Evolutionary conservation across 352 stramenopile species (phyloP).

Genomic region (Globisporangium splendens): DNA sequence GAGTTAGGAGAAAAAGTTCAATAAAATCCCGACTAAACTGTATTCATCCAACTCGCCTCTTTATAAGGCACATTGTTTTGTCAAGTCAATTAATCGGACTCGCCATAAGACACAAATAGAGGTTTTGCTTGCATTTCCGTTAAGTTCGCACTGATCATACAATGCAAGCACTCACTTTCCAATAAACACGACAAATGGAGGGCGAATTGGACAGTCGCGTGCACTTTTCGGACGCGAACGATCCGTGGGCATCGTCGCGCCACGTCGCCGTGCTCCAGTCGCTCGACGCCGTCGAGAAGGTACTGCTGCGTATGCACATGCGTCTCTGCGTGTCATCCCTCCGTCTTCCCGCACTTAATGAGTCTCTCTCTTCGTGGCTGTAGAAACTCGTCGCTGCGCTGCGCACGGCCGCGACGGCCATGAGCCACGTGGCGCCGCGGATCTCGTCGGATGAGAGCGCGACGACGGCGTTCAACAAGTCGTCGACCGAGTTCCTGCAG

Average conservation of each 20-base stretch:
- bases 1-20: too few relatives aligned
- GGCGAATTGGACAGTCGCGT: slow-evolving; percentile 66
- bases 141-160: too few relatives aligned
- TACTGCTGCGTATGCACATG: slow-evolving; percentile 15
- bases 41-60: too few relatives aligned
- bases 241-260: slow-evolving; percentile 65
- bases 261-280: slow-evolving; percentile 76
- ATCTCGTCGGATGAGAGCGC: slow-evolving; percentile 63
- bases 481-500: slow-evolving; percentile 83
- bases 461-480: slow-evolving; percentile 67
- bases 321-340: neutral
- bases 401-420: slow-evolving; percentile 59
- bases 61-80: too few relatives aligned
- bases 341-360: neutral
- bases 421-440: slow-evolving; percentile 62
- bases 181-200: too few relatives aligned
- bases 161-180: too few relatives aligned
- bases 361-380: neutral
- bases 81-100: too few relatives aligned
- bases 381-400: slow-evolving; percentile 82
- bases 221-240: slow-evolving; percentile 70
- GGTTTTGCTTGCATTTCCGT: too few relatives aligned
- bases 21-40: too few relatives aligned
- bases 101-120: too few relatives aligned
- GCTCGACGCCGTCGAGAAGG: slow-evolving; percentile 73